Evolutionary conservation across 164 flowering plant genomes (phyloP).

Genomic region (Warburgia ugandensis): DNA sequence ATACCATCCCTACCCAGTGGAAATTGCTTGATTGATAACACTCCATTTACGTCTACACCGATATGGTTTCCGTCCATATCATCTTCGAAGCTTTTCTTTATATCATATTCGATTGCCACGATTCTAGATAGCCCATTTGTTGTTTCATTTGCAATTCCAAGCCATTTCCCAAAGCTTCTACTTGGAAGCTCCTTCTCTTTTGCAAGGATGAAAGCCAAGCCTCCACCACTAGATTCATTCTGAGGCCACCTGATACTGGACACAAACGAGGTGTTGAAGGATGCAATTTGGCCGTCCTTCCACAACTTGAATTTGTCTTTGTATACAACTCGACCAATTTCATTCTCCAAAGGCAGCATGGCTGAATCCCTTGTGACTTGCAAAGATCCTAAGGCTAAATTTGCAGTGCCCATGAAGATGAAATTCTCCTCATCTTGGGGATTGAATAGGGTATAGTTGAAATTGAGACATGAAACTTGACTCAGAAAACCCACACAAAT

Average conservation of each 20-base stretch:
- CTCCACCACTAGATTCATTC: slow-evolving; percentile 32
- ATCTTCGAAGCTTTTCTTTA: slow-evolving; percentile 8
- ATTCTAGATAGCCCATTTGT: slow-evolving; percentile 4
- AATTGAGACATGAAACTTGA: neutral
- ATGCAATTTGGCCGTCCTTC: slow-evolving; percentile 8
- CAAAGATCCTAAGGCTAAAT: neutral
- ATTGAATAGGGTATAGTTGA: slow-evolving; percentile 1
- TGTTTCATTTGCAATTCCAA: slow-evolving; percentile 26
- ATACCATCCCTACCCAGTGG: slow-evolving; percentile 19
- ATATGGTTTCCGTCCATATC: slow-evolving; percentile 22
- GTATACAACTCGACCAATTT: slow-evolving; percentile 4
- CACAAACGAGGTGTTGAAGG: slow-evolving; percentile 24
- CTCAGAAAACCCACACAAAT: neutral
- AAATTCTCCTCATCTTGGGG: neutral
- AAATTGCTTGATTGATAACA: slow-evolving; percentile 5
- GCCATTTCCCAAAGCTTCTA: slow-evolving; percentile 20
- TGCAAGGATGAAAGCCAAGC: slow-evolving; percentile 38
- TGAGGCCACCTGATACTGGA: slow-evolving; percentile 13
- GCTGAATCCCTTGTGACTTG: slow-evolving; percentile 16
- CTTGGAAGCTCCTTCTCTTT: slow-evolving; percentile 10
- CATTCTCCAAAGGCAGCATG: slow-evolving; percentile 9
- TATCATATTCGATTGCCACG: slow-evolving; percentile 29
- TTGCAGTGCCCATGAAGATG: neutral
- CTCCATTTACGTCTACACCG: slow-evolving; percentile 18
- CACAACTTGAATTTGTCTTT: slow-evolving; percentile 9